These are phyloP conservation scores for Vigna radiata DNA, from an alignment of 306 rosid genomes.

Conservation along the genomic window DNA sequence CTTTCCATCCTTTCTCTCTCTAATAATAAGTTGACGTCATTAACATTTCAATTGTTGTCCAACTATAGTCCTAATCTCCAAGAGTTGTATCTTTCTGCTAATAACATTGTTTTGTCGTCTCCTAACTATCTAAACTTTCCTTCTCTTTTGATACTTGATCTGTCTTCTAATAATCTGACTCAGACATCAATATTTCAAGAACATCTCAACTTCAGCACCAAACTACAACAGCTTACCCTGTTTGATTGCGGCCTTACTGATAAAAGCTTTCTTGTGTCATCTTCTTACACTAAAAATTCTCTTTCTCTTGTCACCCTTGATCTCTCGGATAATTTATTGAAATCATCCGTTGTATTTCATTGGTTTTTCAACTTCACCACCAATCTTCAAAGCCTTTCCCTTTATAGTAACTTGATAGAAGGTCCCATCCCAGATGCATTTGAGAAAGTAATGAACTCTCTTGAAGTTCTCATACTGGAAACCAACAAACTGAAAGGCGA, in stretches of 20 bases:
- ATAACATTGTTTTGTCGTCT: background rate
- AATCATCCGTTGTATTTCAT: background rate
- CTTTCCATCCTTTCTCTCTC: background rate
- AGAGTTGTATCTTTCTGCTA: background rate
- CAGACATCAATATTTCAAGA: background rate
- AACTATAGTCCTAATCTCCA: background rate
- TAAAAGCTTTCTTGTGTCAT: background rate
- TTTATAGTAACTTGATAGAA: background rate
- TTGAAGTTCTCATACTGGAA: background rate
- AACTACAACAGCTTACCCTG: background rate
- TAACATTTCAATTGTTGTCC: background rate
- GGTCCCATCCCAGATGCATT: slow-evolving; percentile 1
- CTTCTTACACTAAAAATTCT: background rate
- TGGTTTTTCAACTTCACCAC: slow-evolving; percentile 1
- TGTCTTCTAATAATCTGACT: background rate
- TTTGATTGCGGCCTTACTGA: background rate
- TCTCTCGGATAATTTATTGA: background rate
- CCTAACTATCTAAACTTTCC: background rate
- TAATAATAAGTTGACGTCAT: background rate
- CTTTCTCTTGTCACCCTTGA: background rate
- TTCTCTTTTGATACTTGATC: background rate
- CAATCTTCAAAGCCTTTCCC: background rate
- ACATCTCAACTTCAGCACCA: background rate
- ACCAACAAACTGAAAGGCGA: background rate
- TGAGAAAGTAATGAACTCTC: slow-evolving; percentile 10